These are phyloP conservation scores for Sarcodon aspratus DNA, from an alignment of 768 basidiomycete genomes.

Conservation along the genomic window DNA sequence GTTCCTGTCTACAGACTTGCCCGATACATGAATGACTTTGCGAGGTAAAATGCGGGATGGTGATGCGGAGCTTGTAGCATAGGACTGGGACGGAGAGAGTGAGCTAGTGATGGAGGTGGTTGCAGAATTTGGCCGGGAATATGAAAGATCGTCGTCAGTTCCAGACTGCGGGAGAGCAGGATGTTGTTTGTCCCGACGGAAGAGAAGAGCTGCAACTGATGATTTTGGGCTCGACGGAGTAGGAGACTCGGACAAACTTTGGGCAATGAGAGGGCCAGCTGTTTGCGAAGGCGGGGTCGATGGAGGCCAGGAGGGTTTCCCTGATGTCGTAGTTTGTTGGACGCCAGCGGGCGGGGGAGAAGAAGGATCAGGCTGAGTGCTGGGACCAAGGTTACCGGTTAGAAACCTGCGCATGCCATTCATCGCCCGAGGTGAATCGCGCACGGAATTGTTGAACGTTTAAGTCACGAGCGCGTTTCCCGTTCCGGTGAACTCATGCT, in stretches of 20 bases:
- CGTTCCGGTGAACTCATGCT: not conserved
- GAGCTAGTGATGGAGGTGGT: slow-evolving; percentile 16
- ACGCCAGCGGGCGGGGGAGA: slow-evolving; percentile 4
- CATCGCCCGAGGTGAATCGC: too few species aligned
- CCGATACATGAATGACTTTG: slow-evolving; percentile 16
- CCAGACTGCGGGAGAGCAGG: slow-evolving; percentile 12
- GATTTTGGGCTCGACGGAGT: slow-evolving; percentile 22
- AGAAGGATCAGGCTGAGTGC: slow-evolving; percentile 7
- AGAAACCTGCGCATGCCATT: slow-evolving; percentile 66
- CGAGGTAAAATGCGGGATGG: slow-evolving; percentile 18
- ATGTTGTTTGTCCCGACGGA: slow-evolving; percentile 41
- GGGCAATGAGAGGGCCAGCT: slow-evolving; percentile 9
- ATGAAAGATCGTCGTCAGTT: slow-evolving; percentile 15
- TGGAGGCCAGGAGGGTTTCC: slow-evolving; percentile 36
- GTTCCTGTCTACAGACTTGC: slow-evolving; percentile 23
- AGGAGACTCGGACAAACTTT: slow-evolving; percentile 12
- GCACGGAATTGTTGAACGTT: not conserved
- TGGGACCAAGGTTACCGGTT: slow-evolving; percentile 27
- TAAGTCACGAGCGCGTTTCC: too few species aligned
- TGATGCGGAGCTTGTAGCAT: slow-evolving; percentile 30
- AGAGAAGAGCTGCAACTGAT: slow-evolving; percentile 31
- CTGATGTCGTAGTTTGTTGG: slow-evolving; percentile 7
- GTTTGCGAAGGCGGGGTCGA: slow-evolving; percentile 24
- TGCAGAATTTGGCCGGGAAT: slow-evolving; percentile 13
- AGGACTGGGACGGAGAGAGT: slow-evolving; percentile 17